Percentiles rank a stretch among this genome's conserved stretches.
Conservation (phyloP, 1,139 yeast genomes). For the Hanseniaspora gamundiae region DNA sequence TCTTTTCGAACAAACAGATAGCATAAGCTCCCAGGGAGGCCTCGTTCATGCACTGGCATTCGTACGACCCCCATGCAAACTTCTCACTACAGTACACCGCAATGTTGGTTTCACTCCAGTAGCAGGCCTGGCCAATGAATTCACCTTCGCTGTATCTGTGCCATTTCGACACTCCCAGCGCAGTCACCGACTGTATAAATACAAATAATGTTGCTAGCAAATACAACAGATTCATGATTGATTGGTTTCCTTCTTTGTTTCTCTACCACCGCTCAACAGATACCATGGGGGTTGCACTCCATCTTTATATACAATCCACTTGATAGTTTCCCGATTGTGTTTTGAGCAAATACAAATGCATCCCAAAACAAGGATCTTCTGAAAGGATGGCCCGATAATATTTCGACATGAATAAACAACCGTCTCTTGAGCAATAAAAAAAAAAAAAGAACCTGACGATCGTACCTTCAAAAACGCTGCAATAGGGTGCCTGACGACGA, state of each 20-base stretch:
- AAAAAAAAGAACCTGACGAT: no score
- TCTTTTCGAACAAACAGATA: constrained; percentile 17
- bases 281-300: no score
- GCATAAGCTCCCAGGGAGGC: constrained; percentile 21
- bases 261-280: no score
- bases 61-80: constrained; percentile 7
- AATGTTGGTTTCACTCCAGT: constrained; percentile 13
- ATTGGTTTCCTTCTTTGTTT: neutral
- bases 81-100: constrained; percentile 17
- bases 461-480: no score
- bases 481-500: no score
- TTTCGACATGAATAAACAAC: no score
- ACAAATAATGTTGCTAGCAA: neutral
- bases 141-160: constrained; percentile 10
- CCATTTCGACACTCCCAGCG: constrained; percentile 3
- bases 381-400: no score
- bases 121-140: constrained; percentile 17
- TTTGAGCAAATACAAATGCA: no score
- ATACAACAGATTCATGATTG: neutral
- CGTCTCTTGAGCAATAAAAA: no score
- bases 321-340: no score
- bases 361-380: no score
- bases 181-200: neutral
- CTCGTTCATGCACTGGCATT: constrained; percentile 18
- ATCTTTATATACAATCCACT: no score